Evolutionary conservation across 805 yeast species (phyloP), one percentile per base, ranked within the genome.

Genomic region (Barnettozyma botsteinii): DNA sequence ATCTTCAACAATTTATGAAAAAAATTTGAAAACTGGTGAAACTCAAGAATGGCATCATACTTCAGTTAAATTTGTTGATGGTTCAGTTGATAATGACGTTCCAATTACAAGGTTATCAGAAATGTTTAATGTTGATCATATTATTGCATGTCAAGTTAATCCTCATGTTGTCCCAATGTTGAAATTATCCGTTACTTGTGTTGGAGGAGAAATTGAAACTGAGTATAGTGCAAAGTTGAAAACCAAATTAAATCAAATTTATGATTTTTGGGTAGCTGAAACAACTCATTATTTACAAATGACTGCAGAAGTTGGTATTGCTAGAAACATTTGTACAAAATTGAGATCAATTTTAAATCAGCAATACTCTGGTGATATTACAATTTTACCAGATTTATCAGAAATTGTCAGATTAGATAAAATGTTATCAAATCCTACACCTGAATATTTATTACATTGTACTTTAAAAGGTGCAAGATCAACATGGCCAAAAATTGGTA

Each of bases 71-170:
- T 93, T 84, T 61, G 89, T 93, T 23, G 99, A 93, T 61, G 99
- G 99, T 0, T 87, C 96, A 0, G 96, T 93, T 7, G 94, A 91
- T 55, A 85, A 86, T 47, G 99, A 93, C 60, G 65, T 93, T 38
- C 99, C 99, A 4, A 81, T 88, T 21, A 73, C 94, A 2, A 73
- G 97, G 50, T 67, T 93, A 18, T 82, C 94, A 17, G 98, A 93
- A 57, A 88, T 93, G 96, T 93, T 93, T 60, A 91, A 93, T 55
- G 96, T 93, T 23, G 95, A 93, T 58, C 96, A 93, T 60, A 89
- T 93, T 46, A 88, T 93, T 51, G 98, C 97, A 0, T 91, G 95
- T 33, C 99, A 93, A 59, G 98, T 93, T 1, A 93, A 93, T 56
- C 95, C 97, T 0, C 98, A 93, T 58, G 95, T 93, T 13, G 85